Evolutionary conservation across 169 alveolate genomes (phyloP).

Genomic region (Plasmodium cynomolgi): DNA sequence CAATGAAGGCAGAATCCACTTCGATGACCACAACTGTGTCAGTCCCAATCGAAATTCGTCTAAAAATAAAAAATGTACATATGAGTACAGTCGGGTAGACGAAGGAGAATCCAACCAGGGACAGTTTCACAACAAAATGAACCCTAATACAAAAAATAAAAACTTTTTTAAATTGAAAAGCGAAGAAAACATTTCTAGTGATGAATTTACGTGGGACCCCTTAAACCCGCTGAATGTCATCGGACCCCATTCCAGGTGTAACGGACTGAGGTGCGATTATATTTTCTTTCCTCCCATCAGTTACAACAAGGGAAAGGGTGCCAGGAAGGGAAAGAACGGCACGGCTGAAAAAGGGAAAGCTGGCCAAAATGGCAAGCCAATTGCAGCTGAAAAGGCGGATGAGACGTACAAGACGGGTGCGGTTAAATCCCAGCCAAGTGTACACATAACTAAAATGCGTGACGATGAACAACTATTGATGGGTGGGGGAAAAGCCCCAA

Average conservation of each 20-base stretch:
- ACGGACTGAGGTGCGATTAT: constrained; percentile 91
- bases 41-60: background rate
- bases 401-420: background rate
- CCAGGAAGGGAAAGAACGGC: background rate
- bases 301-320: constrained; percentile 4
- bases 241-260: constrained; percentile 92
- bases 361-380: background rate
- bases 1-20: background rate
- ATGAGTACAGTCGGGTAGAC: background rate
- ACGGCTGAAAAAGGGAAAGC: background rate
- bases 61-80: constrained; percentile 1
- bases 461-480: background rate
- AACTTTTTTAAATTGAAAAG: background rate
- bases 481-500: background rate
- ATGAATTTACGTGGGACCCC: constrained; percentile 92
- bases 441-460: background rate
- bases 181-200: constrained; percentile 33
- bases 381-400: background rate
- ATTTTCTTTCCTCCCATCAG: constrained; percentile 90
- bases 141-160: constrained; percentile 1
- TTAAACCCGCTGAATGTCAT: constrained; percentile 88
- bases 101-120: background rate
- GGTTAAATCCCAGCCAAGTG: background rate
- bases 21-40: background rate
- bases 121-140: background rate